These are phyloP conservation scores for Zygosaccharomyces siamensis DNA, from an alignment of 805 yeast species.

Conservation along the genomic window DNA sequence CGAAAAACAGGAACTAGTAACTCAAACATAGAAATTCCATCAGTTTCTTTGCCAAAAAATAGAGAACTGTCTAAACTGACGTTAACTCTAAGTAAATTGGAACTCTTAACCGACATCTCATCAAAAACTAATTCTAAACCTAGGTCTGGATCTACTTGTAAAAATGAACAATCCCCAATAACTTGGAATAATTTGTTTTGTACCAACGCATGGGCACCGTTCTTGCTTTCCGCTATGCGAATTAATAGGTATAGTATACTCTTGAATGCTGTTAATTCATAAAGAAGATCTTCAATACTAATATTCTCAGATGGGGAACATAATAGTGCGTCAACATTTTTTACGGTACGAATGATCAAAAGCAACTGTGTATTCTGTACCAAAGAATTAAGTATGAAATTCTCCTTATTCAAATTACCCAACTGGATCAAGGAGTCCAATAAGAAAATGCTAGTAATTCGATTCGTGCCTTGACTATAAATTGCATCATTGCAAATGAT, in stretches of 20 bases:
- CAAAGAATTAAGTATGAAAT: constrained; percentile 56
- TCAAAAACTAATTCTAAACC: constrained; percentile 55
- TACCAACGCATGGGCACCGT: constrained; percentile 71
- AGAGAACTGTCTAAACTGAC: constrained; percentile 52
- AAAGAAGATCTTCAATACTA: constrained; percentile 51
- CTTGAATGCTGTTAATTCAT: constrained; percentile 74
- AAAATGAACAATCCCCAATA: constrained; percentile 51
- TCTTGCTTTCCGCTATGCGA: constrained; percentile 68
- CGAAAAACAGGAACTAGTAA: constrained; percentile 71
- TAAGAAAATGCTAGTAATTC: constrained; percentile 71
- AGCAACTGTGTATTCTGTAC: constrained; percentile 61
- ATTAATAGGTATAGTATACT: constrained; percentile 63
- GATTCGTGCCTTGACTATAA: constrained; percentile 68
- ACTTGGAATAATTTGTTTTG: constrained; percentile 68
- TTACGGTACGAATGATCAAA: constrained; percentile 60
- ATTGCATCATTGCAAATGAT: constrained; percentile 73
- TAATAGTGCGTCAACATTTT: constrained; percentile 63
- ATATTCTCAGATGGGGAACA: constrained; percentile 36
- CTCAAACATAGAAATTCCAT: constrained; percentile 55
- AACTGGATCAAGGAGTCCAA: constrained; percentile 62
- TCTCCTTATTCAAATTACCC: constrained; percentile 46
- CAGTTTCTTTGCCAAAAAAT: constrained; percentile 26
- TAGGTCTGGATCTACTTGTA: constrained; percentile 71
- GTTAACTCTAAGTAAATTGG: constrained; percentile 40
- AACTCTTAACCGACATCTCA: constrained; percentile 30